These are phyloP conservation scores for Plantago coronopus DNA, from an alignment of 305 asterid species.

Conservation along the genomic window DNA sequence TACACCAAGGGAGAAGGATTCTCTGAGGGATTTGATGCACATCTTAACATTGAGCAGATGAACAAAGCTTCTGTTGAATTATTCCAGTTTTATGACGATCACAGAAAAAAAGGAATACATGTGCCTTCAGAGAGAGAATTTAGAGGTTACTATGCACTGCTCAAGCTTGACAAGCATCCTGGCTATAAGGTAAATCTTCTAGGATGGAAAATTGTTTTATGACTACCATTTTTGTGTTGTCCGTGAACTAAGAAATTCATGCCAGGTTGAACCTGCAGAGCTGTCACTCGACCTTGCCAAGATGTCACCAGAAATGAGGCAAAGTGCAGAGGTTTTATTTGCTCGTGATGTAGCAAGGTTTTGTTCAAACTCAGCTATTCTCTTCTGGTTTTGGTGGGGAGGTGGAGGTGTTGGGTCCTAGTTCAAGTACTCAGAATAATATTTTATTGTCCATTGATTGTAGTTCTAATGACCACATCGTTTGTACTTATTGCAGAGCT, in stretches of 20 bases:
- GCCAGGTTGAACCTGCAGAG: conserved; percentile 99
- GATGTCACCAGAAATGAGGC: conserved; percentile 95
- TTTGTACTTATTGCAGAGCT: conserved; percentile 60
- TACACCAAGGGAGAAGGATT: conserved; percentile 97
- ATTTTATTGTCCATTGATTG: neutral
- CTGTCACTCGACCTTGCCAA: conserved; percentile 97
- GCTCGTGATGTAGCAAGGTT: conserved; percentile 99
- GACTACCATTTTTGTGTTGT: conserved; percentile 28
- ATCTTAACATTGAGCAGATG: conserved; percentile 99
- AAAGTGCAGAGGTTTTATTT: conserved; percentile 80
- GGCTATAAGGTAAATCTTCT: conserved; percentile 88
- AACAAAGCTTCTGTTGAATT: conserved; percentile 95
- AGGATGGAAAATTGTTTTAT: conserved; percentile 29
- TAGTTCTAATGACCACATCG: conserved; percentile 19
- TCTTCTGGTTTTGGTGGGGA: neutral
- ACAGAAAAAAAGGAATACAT: conserved; percentile 73
- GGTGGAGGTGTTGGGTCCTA: conserved; percentile 3
- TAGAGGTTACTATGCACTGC: conserved; percentile 98
- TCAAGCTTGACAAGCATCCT: conserved; percentile 98
- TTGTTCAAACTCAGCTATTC: conserved; percentile 21
- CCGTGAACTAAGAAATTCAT: conserved; percentile 51
- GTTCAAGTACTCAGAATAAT: neutral
- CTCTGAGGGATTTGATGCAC: conserved; percentile 99
- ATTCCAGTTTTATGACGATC: conserved; percentile 92
- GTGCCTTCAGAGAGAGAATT: conserved; percentile 92